A percentile compares a stretch with the other conserved stretches of the same genome.
phyloP scores from a whole-genome alignment of 306 rosid genomes.

The Cucurbita argyrosperma region DNA sequence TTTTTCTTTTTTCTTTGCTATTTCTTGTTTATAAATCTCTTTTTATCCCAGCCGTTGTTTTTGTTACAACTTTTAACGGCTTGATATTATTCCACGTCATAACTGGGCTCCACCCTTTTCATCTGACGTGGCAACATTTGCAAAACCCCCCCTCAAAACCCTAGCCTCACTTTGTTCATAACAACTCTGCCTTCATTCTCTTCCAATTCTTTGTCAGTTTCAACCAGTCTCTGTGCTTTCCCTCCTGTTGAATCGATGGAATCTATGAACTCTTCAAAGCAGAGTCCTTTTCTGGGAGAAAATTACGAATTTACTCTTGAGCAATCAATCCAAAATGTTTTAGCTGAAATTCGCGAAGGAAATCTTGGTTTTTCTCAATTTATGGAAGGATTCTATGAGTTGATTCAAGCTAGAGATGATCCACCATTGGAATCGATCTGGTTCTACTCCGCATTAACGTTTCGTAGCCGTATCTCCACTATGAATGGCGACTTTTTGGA shows the following conservation, averaged over 20 bases:
- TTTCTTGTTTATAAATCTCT: no score
- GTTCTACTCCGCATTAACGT: conserved; percentile 47
- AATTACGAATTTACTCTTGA: conserved; percentile 26
- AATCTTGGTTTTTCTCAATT: conserved; percentile 15
- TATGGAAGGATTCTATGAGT: conserved; percentile 22
- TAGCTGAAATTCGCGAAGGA: conserved; percentile 24
- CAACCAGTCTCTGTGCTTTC: conserved; percentile 11
- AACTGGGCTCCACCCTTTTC: background rate
- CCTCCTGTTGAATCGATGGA: conserved; percentile 11
- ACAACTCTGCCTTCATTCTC: background rate
- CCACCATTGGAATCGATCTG: conserved; percentile 58
- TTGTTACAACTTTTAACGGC: background rate
- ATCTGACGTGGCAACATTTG: background rate
- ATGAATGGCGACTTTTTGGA: conserved; percentile 40
- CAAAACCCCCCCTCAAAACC: background rate
- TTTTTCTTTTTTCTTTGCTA: background rate
- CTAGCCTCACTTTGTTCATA: background rate
- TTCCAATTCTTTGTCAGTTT: background rate
- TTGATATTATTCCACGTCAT: background rate
- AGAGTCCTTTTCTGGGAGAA: conserved; percentile 19
- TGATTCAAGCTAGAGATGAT: conserved; percentile 44
- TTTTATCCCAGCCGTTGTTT: background rate
- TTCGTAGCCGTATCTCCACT: conserved; percentile 14
- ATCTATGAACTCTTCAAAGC: background rate
- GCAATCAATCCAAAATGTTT: conserved; percentile 31